phyloP scores from a whole-genome alignment of 169 alveolate species.

The Plasmodium knowlesi region DNA sequence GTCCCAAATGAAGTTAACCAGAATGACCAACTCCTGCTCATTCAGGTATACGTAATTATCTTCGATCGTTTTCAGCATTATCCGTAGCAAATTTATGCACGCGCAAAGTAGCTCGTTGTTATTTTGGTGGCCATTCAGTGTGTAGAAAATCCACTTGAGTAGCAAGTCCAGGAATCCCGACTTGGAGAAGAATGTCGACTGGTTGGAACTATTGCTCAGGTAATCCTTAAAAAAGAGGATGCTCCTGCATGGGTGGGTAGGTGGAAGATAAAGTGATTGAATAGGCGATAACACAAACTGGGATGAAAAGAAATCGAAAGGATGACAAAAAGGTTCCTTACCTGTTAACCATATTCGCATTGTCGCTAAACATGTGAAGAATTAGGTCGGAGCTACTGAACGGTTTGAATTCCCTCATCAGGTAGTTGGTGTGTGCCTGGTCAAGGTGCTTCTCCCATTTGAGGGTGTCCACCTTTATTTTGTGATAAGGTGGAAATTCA shows the following conservation, averaged over 20 bases:
- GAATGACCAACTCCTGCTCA: constrained; percentile 30
- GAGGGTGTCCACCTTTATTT: constrained; percentile 50
- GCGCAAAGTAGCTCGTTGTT: constrained; percentile 19
- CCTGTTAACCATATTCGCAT: constrained; percentile 38
- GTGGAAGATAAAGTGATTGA: background rate
- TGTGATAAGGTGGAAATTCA: constrained; percentile 68
- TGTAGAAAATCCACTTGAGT: constrained; percentile 51
- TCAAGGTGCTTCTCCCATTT: constrained; percentile 67
- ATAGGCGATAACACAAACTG: background rate
- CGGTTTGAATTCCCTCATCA: constrained; percentile 57
- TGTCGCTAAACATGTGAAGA: constrained; percentile 42
- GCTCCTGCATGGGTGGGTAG: constrained; percentile 7
- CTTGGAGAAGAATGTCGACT: constrained; percentile 53
- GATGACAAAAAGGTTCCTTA: background rate
- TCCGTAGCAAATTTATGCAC: constrained; percentile 14
- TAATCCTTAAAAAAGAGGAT: constrained; percentile 62
- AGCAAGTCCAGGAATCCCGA: constrained; percentile 48
- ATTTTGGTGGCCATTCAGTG: constrained; percentile 33
- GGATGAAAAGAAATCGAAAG: background rate
- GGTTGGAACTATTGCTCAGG: constrained; percentile 40
- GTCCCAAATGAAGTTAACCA: constrained; percentile 37
- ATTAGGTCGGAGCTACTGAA: constrained; percentile 27
- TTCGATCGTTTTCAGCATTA: constrained; percentile 62
- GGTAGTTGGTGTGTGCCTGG: constrained; percentile 35
- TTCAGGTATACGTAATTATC: constrained; percentile 47